Percentiles rank a stretch among this genome's conserved stretches.
phyloP scores from a whole-genome alignment of 352 stramenopile genomes.

The Phytophthora capsici region DNA sequence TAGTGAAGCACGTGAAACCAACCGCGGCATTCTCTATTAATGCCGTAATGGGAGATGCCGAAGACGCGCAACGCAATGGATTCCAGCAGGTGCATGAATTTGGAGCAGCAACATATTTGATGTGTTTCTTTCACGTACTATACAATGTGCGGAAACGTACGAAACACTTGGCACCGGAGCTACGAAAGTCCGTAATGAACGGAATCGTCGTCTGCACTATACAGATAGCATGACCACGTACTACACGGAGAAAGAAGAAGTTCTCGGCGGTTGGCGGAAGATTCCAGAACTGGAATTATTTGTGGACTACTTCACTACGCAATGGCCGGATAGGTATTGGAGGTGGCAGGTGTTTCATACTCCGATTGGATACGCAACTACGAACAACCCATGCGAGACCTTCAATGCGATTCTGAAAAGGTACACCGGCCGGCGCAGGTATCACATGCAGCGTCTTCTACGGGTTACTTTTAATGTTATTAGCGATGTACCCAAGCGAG shows the following conservation, averaged over 20 bases:
- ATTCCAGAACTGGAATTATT: neutral
- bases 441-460: no score
- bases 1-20: no score
- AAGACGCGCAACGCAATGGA: slow-evolving; percentile 4
- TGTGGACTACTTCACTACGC: neutral
- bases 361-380: slow-evolving; percentile 23
- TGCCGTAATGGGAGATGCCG: slow-evolving; percentile 3
- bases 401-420: slow-evolving; percentile 32
- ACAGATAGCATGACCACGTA: slow-evolving; percentile 1
- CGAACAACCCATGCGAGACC: slow-evolving; percentile 30
- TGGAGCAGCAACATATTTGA: neutral
- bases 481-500: no score
- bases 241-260: slow-evolving; percentile 1
- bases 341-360: slow-evolving; percentile 29
- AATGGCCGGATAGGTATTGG: slow-evolving; percentile 14
- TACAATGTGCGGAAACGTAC: slow-evolving; percentile 13
- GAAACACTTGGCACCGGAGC: neutral
- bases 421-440: no score
- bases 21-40: neutral
- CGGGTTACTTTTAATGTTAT: no score
- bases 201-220: slow-evolving; percentile 7
- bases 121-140: neutral
- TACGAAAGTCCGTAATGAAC: neutral
- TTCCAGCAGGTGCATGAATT: slow-evolving; percentile 7
- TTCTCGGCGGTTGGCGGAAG: neutral